These are phyloP conservation scores for Chlamydomonas eustigma DNA, from an alignment of 139 green algal genomes.

Conservation along the genomic window DNA sequence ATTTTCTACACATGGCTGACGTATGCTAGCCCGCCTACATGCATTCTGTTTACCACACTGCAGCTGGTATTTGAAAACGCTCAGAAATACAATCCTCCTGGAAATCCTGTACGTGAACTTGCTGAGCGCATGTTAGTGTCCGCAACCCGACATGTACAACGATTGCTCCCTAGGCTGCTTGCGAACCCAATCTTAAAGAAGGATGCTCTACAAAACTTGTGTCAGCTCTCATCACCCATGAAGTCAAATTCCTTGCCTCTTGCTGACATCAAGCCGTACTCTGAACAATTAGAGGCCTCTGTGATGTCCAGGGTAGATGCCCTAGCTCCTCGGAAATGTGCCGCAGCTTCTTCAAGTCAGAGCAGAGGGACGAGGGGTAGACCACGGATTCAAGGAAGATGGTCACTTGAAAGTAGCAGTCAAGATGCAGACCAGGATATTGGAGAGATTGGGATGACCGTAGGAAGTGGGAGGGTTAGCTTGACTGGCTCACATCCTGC, in stretches of 20 bases:
- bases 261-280: not conserved
- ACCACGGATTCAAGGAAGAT: not conserved
- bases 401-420: not conserved
- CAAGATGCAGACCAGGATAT: not conserved
- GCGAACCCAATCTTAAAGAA: not conserved
- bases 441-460: not conserved
- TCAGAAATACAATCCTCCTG: not conserved
- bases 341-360: not conserved
- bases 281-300: not conserved
- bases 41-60: not conserved
- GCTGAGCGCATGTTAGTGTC: not conserved
- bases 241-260: not conserved
- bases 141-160: not conserved
- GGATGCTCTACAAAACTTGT: not conserved
- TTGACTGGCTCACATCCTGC: not conserved
- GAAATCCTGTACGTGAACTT: not conserved
- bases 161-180: not conserved
- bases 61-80: constrained; percentile 12
- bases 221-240: not conserved
- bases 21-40: not conserved
- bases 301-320: not conserved
- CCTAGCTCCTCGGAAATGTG: not conserved
- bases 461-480: not conserved
- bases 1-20: not conserved
- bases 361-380: too few species aligned